Evolutionary conservation across 148 eudicot species (phyloP).

Genomic region (Vaccinium myrtillus): DNA sequence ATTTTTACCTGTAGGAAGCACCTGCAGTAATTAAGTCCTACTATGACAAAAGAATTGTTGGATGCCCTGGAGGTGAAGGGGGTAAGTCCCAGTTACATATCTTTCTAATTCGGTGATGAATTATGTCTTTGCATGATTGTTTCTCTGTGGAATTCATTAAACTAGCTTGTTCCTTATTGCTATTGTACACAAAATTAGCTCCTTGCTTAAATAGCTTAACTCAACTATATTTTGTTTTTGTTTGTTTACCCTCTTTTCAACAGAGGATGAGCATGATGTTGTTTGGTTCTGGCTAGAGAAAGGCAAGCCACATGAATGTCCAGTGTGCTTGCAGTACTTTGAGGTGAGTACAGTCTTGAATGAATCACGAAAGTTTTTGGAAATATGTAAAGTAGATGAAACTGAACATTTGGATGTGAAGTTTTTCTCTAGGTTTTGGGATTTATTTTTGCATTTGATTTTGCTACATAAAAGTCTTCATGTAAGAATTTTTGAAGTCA

Average conservation of each 20-base stretch:
- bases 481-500: neutral
- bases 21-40: constrained; percentile 71
- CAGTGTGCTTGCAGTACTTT: constrained; percentile 90
- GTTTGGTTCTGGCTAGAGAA: constrained; percentile 97
- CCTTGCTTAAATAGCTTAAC: neutral
- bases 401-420: neutral
- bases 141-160: constrained; percentile 5
- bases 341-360: constrained; percentile 42
- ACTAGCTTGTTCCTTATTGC: neutral
- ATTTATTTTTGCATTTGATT: neutral
- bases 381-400: neutral
- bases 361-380: neutral
- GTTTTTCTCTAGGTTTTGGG: neutral
- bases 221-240: constrained; percentile 7
- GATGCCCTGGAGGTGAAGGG: constrained; percentile 94
- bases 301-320: constrained; percentile 78
- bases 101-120: neutral
- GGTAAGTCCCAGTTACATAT: constrained; percentile 38
- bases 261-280: constrained; percentile 97
- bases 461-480: neutral
- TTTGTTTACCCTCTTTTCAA: constrained; percentile 9
- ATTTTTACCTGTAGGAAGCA: constrained; percentile 47
- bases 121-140: constrained; percentile 7
- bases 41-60: constrained; percentile 77
- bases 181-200: neutral